Evolutionary conservation across 2,329 filamentous ascomycete species (phyloP), one percentile per base, ranked within the genome.

Genomic region (Exophiala alcalophila): DNA sequence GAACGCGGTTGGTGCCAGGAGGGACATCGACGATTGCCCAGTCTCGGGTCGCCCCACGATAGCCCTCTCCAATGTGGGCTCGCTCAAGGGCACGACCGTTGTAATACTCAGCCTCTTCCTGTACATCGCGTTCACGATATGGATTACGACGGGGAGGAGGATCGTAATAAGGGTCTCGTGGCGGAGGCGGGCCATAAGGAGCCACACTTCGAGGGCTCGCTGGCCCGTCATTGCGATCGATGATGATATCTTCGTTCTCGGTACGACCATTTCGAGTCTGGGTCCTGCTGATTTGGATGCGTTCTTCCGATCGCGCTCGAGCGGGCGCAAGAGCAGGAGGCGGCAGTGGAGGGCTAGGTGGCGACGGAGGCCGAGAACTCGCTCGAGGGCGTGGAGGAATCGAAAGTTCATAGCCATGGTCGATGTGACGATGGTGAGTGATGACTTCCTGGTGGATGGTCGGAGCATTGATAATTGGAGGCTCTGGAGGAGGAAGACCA

Each of bases 401-500:
- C 4, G 40, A 27, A 14, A 57, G 40, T 35, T 57, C 54, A 31
- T 50, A 56, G 87, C 86, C 89, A 66, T 94, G 87, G 59, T 94
- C 86, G 56, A 94, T 84, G 59, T 91, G 85, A 44, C 83, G 78
- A 61, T 92, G 91, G 65, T 92, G 86, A 0, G 87, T 94, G 53
- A 94, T 90, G 45, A 94, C 81, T 61, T 95, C 86, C 59, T 91
- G 81, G 65, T 91, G 86, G 55, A 94, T 87, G 1, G 83, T 84
- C 23, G 88, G 88, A 14, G 83, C 81, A 28, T 80, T 77, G 57
- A 92, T 82, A 30, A 84, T 74, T 51, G 76, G 75, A 20, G 79
- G 80, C 30, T 76, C 73, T 6, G 69, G 66, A 33, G 67, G 63
- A 34, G 78, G 77, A 14, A 77, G 74, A 30, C 78, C 77, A 14